Evolutionary conservation across 2,329 filamentous ascomycete genomes (phyloP), one percentile per base, ranked within the genome.

Genomic region (Ceratocystis harringtonii): DNA sequence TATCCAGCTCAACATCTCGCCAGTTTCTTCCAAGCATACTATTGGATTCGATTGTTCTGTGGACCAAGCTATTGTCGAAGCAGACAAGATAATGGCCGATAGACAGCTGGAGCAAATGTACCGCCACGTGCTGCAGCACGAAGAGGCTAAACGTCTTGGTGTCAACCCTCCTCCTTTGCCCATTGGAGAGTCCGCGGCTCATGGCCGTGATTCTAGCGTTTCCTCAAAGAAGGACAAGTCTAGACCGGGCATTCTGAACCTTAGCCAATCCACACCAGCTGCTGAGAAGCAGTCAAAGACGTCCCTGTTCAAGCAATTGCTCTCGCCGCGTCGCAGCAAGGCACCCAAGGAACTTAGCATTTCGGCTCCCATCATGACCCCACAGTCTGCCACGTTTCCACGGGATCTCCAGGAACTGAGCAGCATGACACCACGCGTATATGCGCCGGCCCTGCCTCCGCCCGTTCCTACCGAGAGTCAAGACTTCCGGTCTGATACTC

Each of bases 71-170:
- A 82, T 96, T 17, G 81, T 96, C 28, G 83, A 87, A 67, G 81
- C 83, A 68, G 89, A 96, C 75, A 84, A 82, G 73, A 80, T 82
- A 71, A 86, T 87, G 77, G 85, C 89, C 69, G 86, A 94, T 74
- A 80, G 86, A 69, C 89, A 96, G 73, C 85, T 96, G 75, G 91
- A 96, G 74, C 85, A 89, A 71, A 85, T 97, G 73, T 97, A 96
- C 76, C 90, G 86, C 68, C 88, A 91, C 70, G 92, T 96, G 69
- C 88, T 96, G 85, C 90, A 91, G 74, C 89, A 95, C 70, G 92
- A 96, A 71, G 83, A 82, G 66, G 83, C 83, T 63, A 86, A 85
- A 73, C 77, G 80, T 69, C 78, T 78, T 61, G 84, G 84, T 41
- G 72, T 82, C 7, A 61, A 58, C 22, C 61, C 63, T 12, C 68